Evolutionary conservation across 1,284 basidiomycete genomes (phyloP).

Genomic region (Vanrija sp.): DNA sequence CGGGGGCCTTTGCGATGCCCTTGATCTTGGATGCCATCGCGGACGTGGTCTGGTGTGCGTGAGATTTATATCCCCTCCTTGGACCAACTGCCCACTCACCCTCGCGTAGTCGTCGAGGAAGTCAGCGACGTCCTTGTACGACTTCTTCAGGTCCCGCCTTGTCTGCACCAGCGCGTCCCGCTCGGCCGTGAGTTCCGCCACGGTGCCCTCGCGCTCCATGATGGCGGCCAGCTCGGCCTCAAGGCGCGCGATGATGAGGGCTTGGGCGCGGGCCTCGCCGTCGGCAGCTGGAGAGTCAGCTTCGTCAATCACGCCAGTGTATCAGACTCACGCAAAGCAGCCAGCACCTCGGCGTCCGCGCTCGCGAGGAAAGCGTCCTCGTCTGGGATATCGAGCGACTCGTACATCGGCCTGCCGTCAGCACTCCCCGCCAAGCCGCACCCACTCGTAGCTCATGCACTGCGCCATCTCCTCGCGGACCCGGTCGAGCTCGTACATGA

Average conservation of each 20-base stretch:
- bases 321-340: conserved; percentile 30
- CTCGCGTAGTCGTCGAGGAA: conserved; percentile 34
- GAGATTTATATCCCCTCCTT: neutral
- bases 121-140: conserved; percentile 34
- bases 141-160: conserved; percentile 39
- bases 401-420: conserved; percentile 28
- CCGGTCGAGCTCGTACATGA: conserved; percentile 39
- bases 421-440: neutral
- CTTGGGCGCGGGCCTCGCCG: conserved; percentile 28
- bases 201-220: conserved; percentile 26
- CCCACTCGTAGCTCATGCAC: conserved; percentile 41
- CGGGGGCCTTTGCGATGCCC: conserved; percentile 16
- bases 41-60: conserved; percentile 20
- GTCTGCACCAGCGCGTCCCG: conserved; percentile 32
- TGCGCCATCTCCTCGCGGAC: conserved; percentile 37
- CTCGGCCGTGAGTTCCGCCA: conserved; percentile 34
- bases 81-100: conserved; percentile 17
- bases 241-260: conserved; percentile 30
- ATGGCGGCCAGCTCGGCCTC: conserved; percentile 40
- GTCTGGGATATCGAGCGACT: conserved; percentile 26
- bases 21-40: conserved; percentile 28
- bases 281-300: conserved; percentile 11
- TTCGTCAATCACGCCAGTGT: conserved; percentile 1
- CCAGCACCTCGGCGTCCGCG: conserved; percentile 15
- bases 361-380: conserved; percentile 20